Percentiles rank a stretch among this genome's conserved stretches.
Conservation (phyloP, 2,329 filamentous ascomycete genomes). For the Leptographium wingfieldii region DNA sequence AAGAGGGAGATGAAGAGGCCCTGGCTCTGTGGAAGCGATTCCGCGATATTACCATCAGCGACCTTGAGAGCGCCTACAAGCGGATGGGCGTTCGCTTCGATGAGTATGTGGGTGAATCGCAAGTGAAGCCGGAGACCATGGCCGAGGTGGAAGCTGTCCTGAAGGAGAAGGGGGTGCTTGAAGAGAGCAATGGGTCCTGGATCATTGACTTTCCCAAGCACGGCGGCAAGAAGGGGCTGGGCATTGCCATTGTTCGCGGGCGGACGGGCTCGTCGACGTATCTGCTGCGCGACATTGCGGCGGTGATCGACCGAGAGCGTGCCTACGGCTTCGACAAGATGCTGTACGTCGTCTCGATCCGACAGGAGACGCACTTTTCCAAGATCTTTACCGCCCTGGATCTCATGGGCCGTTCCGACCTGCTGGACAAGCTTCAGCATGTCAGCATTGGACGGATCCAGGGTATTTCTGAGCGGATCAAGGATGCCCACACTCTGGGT, state of each 20-base stretch:
- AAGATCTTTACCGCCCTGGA: slow-evolving; percentile 21
- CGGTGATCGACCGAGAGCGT: slow-evolving; percentile 48
- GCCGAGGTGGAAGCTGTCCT: too few relatives aligned
- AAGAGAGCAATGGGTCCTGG: slow-evolving; percentile 52
- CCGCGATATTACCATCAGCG: too few relatives aligned
- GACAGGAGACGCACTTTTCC: slow-evolving; percentile 24
- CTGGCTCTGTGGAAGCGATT: too few relatives aligned
- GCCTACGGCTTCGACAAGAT: slow-evolving; percentile 28
- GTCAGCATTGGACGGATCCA: too few relatives aligned
- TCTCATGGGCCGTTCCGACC: slow-evolving; percentile 21
- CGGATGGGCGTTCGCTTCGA: too few relatives aligned
- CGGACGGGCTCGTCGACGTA: slow-evolving; percentile 53
- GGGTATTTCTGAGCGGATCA: too few relatives aligned
- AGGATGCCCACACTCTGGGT: too few relatives aligned
- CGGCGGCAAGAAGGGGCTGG: slow-evolving; percentile 44
- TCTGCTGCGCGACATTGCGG: slow-evolving; percentile 56
- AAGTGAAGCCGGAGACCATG: too few relatives aligned
- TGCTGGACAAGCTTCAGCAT: slow-evolving; percentile 18
- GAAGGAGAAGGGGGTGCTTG: slow-evolving; percentile 17
- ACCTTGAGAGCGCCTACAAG: too few relatives aligned
- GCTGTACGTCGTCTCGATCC: slow-evolving; percentile 25
- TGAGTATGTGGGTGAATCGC: too few relatives aligned
- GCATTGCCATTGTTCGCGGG: slow-evolving; percentile 48
- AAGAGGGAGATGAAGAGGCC: too few relatives aligned
- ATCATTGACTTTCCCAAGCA: slow-evolving; percentile 60